These are phyloP conservation scores for Populus deltoides DNA, from an alignment of 345 rosid genomes.

Conservation along the genomic window DNA sequence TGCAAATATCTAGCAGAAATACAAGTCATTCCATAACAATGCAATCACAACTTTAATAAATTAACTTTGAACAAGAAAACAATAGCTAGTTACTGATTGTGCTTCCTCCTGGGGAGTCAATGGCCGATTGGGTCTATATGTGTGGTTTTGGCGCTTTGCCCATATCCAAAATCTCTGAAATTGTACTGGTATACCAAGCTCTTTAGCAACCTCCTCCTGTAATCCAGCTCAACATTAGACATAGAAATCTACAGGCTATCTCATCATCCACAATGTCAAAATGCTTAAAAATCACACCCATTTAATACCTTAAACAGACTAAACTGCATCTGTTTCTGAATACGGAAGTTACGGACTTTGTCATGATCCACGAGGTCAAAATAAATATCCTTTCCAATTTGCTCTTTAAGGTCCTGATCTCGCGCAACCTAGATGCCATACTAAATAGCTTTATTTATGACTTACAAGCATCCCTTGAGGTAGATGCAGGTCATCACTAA, in stretches of 20 bases:
- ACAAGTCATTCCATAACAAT: neutral
- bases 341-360: constrained; percentile 84
- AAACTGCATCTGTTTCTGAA: constrained; percentile 80
- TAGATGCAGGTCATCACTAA: neutral
- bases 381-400: constrained; percentile 85
- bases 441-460: neutral
- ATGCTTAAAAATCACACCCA: neutral
- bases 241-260: neutral
- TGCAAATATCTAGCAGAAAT: neutral
- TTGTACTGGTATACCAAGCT: constrained; percentile 77
- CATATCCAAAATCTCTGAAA: constrained; percentile 92
- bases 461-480: neutral
- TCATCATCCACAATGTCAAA: neutral
- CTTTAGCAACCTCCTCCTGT: constrained; percentile 96
- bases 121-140: constrained; percentile 86
- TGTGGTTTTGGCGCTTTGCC: constrained; percentile 95
- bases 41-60: neutral
- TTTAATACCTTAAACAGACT: constrained; percentile 69
- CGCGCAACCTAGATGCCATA: constrained; percentile 64
- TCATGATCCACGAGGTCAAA: constrained; percentile 98
- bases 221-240: neutral
- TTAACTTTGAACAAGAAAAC: neutral
- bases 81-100: constrained; percentile 46
- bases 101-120: constrained; percentile 72
- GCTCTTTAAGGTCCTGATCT: constrained; percentile 77